phyloP scores from a whole-genome alignment of 208 protist species.

The Leishmania lainsoni region DNA sequence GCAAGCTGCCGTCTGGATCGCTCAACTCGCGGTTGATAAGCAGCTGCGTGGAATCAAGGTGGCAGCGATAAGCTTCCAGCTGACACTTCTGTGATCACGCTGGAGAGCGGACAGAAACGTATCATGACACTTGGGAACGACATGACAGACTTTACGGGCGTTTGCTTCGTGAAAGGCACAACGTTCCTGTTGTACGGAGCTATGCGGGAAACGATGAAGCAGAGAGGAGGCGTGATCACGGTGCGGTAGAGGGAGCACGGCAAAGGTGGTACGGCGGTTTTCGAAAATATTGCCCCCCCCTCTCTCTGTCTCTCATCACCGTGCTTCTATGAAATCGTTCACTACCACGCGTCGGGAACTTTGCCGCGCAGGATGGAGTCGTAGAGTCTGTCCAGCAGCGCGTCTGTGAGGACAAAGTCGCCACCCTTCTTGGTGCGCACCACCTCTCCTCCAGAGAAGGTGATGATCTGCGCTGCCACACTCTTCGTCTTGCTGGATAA shows the following conservation, averaged over 20 bases:
- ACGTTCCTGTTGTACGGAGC: neutral
- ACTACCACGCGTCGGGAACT: constrained; percentile 8
- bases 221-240: neutral
- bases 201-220: neutral
- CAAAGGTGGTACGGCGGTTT: neutral
- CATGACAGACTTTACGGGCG: neutral
- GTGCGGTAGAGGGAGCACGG: neutral
- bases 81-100: too few species aligned
- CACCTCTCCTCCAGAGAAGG: constrained; percentile 61
- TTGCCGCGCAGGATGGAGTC: constrained; percentile 65
- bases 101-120: neutral
- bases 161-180: neutral
- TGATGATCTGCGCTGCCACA: constrained; percentile 70
- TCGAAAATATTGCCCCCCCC: neutral
- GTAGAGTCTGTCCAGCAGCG: constrained; percentile 60
- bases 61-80: neutral
- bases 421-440: constrained; percentile 24
- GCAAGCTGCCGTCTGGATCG: neutral
- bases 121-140: neutral
- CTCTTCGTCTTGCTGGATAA: constrained; percentile 44
- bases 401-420: constrained; percentile 38
- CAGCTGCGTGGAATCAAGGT: neutral
- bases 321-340: neutral
- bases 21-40: neutral
- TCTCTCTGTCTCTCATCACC: neutral